phyloP scores from a whole-genome alignment of 371 early-diverging fungal species.

The Funneliformis caledonium region DNA sequence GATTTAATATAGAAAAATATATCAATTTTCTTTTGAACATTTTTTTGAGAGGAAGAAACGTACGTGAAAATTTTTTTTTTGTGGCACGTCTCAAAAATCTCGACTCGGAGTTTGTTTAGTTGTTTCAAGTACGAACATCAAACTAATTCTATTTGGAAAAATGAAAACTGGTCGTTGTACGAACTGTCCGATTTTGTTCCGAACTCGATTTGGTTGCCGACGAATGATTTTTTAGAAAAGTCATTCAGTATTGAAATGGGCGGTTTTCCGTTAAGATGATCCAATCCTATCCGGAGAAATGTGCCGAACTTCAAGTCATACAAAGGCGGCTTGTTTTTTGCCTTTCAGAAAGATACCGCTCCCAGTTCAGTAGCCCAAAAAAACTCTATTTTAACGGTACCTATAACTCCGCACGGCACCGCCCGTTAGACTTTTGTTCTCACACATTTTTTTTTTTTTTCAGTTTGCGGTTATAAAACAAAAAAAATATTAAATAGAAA shows the following conservation, averaged over 20 bases:
- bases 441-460: constrained; percentile 17
- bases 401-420: constrained; percentile 22
- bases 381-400: constrained; percentile 4
- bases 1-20: too few species aligned
- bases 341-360: too few species aligned
- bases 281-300: constrained; percentile 35
- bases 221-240: neutral
- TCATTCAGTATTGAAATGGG: neutral
- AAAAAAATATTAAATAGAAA: constrained; percentile 27
- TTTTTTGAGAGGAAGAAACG: neutral
- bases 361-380: neutral
- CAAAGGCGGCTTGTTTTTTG: constrained; percentile 3
- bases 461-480: constrained; percentile 5
- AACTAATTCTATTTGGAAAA: neutral
- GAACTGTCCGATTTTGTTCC: neutral
- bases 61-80: neutral
- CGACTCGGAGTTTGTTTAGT: neutral
- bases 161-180: neutral
- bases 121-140: neutral
- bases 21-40: neutral
- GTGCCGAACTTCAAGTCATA: constrained; percentile 33
- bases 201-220: neutral
- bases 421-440: constrained; percentile 33
- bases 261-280: constrained; percentile 9
- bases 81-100: neutral